A percentile compares a stretch with the other conserved stretches of the same genome.
Evolutionary conservation across 2,329 filamentous ascomycete species (phyloP).

Genomic region (Penicillium fuscoglaucum): DNA sequence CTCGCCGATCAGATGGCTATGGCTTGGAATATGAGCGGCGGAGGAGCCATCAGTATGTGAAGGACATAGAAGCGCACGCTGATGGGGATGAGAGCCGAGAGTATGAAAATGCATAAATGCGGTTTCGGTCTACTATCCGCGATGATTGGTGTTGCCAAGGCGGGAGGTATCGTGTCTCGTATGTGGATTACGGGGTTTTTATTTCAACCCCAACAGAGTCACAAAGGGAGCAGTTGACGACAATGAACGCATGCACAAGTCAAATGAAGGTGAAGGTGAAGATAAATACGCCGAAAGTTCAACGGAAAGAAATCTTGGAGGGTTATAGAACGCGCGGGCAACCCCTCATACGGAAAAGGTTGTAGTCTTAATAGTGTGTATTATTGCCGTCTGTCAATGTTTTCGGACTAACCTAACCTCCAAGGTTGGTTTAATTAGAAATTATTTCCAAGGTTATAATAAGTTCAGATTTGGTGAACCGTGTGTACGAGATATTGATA

Average conservation of each 20-base stretch:
- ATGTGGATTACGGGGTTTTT: not conserved
- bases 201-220: not conserved
- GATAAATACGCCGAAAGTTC: not conserved
- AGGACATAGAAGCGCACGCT: constrained; percentile 4
- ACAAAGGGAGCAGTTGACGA: not conserved
- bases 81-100: constrained; percentile 7
- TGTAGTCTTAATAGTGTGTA: not conserved
- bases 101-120: constrained; percentile 18
- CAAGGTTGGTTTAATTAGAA: not conserved
- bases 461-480: not conserved
- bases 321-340: not conserved
- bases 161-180: constrained; percentile 10
- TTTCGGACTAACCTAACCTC: not conserved
- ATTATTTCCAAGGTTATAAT: not conserved
- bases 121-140: not conserved
- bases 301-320: not conserved
- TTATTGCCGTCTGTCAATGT: not conserved
- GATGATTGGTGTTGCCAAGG: constrained; percentile 15
- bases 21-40: constrained; percentile 51
- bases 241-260: not conserved
- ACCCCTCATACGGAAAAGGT: no score
- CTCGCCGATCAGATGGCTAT: constrained; percentile 60
- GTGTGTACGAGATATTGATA: not conserved
- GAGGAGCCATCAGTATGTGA: constrained; percentile 55
- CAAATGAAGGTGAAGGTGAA: not conserved